phyloP scores from a whole-genome alignment of 2,329 filamentous ascomycete genomes.

The Thelonectria olida region DNA sequence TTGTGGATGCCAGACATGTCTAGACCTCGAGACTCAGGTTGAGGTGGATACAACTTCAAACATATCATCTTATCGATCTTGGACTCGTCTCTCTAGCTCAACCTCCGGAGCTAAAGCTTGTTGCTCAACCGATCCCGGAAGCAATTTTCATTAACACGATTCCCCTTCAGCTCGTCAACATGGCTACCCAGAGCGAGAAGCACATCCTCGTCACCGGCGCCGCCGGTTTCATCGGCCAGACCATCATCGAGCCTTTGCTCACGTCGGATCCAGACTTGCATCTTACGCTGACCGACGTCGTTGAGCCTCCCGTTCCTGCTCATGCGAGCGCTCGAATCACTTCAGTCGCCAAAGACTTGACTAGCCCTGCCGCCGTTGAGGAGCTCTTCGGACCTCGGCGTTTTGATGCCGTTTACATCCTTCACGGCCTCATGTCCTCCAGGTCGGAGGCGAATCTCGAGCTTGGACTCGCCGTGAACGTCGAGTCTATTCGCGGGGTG shows the following conservation, averaged over 20 bases:
- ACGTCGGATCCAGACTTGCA: constrained; percentile 47
- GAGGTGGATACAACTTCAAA: constrained; percentile 13
- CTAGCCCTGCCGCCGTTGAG: constrained; percentile 27
- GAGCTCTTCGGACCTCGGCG: constrained; percentile 41
- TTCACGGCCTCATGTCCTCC: constrained; percentile 72
- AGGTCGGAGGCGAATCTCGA: constrained; percentile 68
- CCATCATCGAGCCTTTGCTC: constrained; percentile 65
- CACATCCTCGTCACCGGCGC: constrained; percentile 70
- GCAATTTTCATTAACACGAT: background rate
- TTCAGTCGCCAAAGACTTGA: constrained; percentile 39
- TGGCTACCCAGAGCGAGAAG: constrained; percentile 22
- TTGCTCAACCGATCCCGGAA: constrained; percentile 5
- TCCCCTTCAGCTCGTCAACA: background rate
- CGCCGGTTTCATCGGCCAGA: constrained; percentile 71
- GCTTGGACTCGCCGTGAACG: constrained; percentile 64
- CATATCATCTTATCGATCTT: constrained; percentile 2
- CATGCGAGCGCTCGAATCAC: constrained; percentile 40
- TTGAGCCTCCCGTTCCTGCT: constrained; percentile 60
- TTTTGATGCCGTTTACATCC: constrained; percentile 62
- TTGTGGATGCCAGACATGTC: constrained; percentile 25
- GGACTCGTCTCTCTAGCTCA: background rate
- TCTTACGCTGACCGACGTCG: constrained; percentile 66
- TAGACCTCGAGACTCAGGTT: background rate
- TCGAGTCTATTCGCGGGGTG: constrained; percentile 63
- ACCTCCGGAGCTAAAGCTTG: background rate